Conservation (phyloP, 1,284 basidiomycete genomes). For the Porogramme epimiltina region DNA sequence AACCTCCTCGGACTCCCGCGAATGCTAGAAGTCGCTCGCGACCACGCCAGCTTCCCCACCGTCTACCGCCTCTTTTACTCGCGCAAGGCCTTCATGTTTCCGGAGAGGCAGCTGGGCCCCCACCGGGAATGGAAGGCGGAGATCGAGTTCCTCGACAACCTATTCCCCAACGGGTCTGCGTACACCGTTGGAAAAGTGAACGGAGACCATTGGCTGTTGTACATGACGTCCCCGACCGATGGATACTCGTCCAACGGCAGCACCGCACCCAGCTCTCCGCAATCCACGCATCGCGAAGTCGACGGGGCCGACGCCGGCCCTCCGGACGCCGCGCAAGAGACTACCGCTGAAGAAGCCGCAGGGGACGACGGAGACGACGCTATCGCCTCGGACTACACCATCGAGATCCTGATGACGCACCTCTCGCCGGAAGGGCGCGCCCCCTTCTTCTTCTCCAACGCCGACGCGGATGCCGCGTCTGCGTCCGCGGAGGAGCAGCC, state of each 20-base stretch:
- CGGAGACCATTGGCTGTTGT: conserved; percentile 98
- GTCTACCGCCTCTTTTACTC: conserved; percentile 96
- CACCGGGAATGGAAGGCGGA: conserved; percentile 96
- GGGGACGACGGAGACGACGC: conserved; percentile 30
- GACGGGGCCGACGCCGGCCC: conserved; percentile 7
- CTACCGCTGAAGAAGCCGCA: conserved; percentile 5
- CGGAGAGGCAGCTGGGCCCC: conserved; percentile 92
- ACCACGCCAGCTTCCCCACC: conserved; percentile 72
- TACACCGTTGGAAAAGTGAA: conserved; percentile 99
- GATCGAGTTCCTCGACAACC: conserved; percentile 87
- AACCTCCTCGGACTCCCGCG: conserved; percentile 93
- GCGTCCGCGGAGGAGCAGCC: neutral
- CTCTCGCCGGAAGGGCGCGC: conserved; percentile 77
- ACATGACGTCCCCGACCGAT: conserved; percentile 74
- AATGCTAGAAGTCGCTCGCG: conserved; percentile 88
- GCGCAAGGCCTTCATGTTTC: conserved; percentile 99
- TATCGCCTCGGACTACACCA: conserved; percentile 77
- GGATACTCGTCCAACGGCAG: conserved; percentile 21
- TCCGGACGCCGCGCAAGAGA: conserved; percentile 5
- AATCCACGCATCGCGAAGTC: conserved; percentile 18
- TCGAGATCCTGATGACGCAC: conserved; percentile 98
- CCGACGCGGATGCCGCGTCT: conserved; percentile 30
- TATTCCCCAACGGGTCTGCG: conserved; percentile 87
- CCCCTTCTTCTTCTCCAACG: conserved; percentile 79
- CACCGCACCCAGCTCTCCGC: conserved; percentile 31